These are phyloP conservation scores for Crithidia mellificae DNA, from an alignment of 208 protist genomes.

Conservation along the genomic window DNA sequence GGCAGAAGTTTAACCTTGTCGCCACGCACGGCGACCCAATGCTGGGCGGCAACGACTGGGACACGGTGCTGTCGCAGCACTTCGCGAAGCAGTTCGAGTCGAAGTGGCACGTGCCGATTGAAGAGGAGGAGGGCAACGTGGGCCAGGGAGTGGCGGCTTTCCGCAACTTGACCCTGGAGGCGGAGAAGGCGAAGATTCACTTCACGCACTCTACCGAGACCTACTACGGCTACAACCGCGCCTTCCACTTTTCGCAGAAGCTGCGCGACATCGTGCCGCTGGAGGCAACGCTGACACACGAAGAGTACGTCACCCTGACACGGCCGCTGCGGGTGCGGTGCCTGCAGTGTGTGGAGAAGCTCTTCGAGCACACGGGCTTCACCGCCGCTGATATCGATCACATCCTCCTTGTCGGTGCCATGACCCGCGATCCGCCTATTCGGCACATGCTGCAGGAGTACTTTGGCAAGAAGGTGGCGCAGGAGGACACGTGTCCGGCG, in stretches of 20 bases:
- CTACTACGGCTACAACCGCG: constrained; percentile 87
- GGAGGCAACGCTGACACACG: constrained; percentile 81
- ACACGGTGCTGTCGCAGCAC: constrained; percentile 80
- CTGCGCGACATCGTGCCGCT: constrained; percentile 86
- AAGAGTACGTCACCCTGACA: constrained; percentile 85
- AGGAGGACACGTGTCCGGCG: constrained; percentile 75
- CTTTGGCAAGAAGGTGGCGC: constrained; percentile 65
- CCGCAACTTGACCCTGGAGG: constrained; percentile 74
- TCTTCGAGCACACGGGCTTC: constrained; percentile 72
- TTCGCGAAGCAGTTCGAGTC: constrained; percentile 78
- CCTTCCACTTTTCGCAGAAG: constrained; percentile 87
- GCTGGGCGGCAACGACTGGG: constrained; percentile 92
- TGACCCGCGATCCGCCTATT: constrained; percentile 91
- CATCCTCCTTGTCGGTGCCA: constrained; percentile 88
- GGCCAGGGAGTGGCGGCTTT: constrained; percentile 74
- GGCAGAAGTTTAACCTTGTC: constrained; percentile 70
- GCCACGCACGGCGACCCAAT: constrained; percentile 90
- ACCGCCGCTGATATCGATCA: constrained; percentile 74
- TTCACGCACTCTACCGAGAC: constrained; percentile 90
- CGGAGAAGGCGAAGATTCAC: constrained; percentile 90
- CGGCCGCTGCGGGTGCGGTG: constrained; percentile 80
- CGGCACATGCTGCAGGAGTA: constrained; percentile 82
- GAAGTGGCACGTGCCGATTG: constrained; percentile 90
- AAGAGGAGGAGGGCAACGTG: constrained; percentile 85
- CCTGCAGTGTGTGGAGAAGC: constrained; percentile 73